Evolutionary conservation across 2,329 filamentous ascomycete genomes (phyloP).

Genomic region (Setomelanomma holmii): DNA sequence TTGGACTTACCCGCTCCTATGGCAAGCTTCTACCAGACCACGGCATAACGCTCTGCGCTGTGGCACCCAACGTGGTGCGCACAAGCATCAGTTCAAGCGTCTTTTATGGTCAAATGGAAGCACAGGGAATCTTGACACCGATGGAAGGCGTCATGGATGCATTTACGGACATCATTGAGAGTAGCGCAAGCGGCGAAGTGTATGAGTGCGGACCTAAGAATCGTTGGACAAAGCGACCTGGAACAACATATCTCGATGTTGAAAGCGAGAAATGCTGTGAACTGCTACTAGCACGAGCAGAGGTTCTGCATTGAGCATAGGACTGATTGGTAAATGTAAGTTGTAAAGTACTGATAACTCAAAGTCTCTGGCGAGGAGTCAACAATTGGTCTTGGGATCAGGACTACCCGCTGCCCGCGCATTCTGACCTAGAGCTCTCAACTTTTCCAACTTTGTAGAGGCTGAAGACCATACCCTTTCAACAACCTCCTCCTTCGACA

Average conservation of each 20-base stretch:
- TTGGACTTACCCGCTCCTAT: conserved; percentile 51
- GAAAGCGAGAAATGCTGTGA: conserved; percentile 29
- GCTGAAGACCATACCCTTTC: too few relatives aligned
- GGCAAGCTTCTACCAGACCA: conserved; percentile 51
- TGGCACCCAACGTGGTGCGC: conserved; percentile 52
- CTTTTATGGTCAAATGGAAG: conserved; percentile 51
- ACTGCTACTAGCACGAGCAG: too few relatives aligned
- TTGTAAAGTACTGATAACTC: too few relatives aligned
- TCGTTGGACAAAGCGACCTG: conserved; percentile 34
- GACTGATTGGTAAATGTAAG: too few relatives aligned
- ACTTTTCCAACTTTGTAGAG: too few relatives aligned
- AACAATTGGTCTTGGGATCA: too few relatives aligned
- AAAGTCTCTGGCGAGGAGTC: too few relatives aligned
- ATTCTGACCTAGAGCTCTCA: too few relatives aligned
- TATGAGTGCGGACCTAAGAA: conserved; percentile 52
- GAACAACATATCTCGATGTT: conserved; percentile 39
- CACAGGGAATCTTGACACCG: conserved; percentile 44
- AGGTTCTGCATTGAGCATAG: too few relatives aligned
- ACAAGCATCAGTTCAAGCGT: conserved; percentile 47
- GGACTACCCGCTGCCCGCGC: too few relatives aligned
- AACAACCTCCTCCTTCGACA: too few relatives aligned
- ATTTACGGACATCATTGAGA: conserved; percentile 47
- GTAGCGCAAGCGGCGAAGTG: conserved; percentile 49
- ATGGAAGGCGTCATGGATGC: conserved; percentile 52
- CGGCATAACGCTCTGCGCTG: conserved; percentile 52